Evolutionary conservation across 2,329 filamentous ascomycete species (phyloP), one percentile per base, ranked within the genome.

Genomic region (Venturia asperata): DNA sequence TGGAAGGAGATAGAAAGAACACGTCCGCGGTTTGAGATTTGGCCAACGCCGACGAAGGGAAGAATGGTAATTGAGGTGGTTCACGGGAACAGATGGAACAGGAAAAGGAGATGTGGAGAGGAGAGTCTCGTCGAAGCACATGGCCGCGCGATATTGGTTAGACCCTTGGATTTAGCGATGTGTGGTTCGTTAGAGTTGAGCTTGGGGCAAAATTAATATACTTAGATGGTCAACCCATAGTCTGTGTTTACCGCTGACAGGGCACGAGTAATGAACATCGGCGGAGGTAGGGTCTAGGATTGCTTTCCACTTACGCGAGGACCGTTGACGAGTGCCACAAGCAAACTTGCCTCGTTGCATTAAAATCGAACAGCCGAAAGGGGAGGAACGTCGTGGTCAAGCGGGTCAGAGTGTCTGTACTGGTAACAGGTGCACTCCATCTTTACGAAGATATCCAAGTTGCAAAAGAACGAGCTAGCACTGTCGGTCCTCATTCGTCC

Each of bases 181-280:
- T 56, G 11, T 21, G 49, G 10, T 17, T 19, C 52, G 52, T 34
- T 37, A 34, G 11, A n/a, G 37, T 58, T 34, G 52, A 58, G 52
- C 52, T 58, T 37, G 52, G 49, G 9, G 30, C 27, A 21, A 37
- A 10, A 30, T 58, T 58, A 58, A 58, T 58, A 58, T 58, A 58
- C 27, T 19, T 58, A n/a, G 27, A 58, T 58, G 15, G 49, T 56
- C 30, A 27, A 27, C 49, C 49, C 49, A 56, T 56, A 27, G 9
- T 27, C 27, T 13, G 19, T 34, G 30, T 34, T 34, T 34, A 6
- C 52, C 27, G 52, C 24, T 55, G 49, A 27, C 27, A 30, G 49
- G 49, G 49, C 27, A 55, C n/a, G n/a, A n/a, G n/a, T n/a, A n/a
- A n/a, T n/a, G n/a, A n/a, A n/a, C n/a, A n/a, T n/a, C n/a, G n/a